Conservation (phyloP, 495 filamentous ascomycete species). For the Penicillium crystallinum region DNA sequence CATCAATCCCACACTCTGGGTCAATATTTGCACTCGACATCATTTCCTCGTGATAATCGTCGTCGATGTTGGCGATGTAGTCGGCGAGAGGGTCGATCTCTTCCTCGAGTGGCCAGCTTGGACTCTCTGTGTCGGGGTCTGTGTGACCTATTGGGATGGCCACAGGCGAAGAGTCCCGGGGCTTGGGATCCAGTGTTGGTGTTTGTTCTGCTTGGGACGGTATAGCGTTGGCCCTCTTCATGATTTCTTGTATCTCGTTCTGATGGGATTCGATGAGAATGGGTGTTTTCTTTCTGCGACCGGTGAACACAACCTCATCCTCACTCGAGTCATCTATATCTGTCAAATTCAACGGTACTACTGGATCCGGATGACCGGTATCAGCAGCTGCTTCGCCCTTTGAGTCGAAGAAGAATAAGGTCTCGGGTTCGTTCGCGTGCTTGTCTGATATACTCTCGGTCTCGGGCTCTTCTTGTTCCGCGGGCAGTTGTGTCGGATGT, state of each 20-base stretch:
- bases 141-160: not conserved
- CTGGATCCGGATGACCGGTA: conserved; percentile 18
- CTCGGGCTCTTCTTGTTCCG: not conserved
- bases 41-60: conserved; percentile 26
- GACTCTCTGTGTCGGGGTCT: not conserved
- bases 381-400: conserved; percentile 9
- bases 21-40: conserved; percentile 2
- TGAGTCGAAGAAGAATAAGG: conserved; percentile 24
- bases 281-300: conserved; percentile 22
- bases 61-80: conserved; percentile 68
- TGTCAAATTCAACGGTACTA: not conserved
- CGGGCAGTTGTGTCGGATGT: not conserved
- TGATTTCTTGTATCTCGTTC: conserved; percentile 9
- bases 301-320: conserved; percentile 42
- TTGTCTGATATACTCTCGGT: not conserved
- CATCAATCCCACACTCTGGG: conserved; percentile 8
- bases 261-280: conserved; percentile 13
- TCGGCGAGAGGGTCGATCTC: conserved; percentile 62
- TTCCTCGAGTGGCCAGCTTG: conserved; percentile 10
- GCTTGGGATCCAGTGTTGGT: not conserved
- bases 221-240: not conserved
- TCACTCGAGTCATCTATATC: conserved; percentile 30
- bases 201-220: not conserved
- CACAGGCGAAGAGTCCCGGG: not conserved
- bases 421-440: not conserved